Base-by-base conservation (phyloP, 495 filamentous ascomycete species). In the Bacidia gigantensis region DNA sequence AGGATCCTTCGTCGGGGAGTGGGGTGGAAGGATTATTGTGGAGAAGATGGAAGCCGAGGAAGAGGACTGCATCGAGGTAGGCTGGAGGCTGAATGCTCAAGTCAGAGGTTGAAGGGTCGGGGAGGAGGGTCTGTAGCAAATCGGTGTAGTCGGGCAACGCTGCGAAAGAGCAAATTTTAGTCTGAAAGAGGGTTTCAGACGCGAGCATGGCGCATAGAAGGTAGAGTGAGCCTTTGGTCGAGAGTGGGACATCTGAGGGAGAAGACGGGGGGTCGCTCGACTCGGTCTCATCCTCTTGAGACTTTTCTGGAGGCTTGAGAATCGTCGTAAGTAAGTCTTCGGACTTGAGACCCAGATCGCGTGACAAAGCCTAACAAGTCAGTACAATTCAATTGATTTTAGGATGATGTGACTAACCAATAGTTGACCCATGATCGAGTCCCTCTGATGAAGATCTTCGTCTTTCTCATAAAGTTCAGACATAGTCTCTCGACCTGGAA, bases 391-490 rank as follows among this genome's bases (percentile, higher is more conserved):
- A 46, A 0, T 2, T 26, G 20, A 10, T 11, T n/a, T 26, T 26
- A n/a, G 12, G 26, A 2, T 40, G 3, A 46, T 48, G 7, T 3
- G 41, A 73, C 82, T 54, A 70, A 87, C 84, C 50, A 79, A 77
- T 42, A 94, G 70, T 59, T 89, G 84, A 3, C 86, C 86, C 46
- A 87, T 72, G n/a, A 84, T 77, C 40, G 77, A 75, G 56, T 87
- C 83, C 46, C 81, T 68, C 45, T 78, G 74, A 57, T 76, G 73
- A 11, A 89, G 65, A 39, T 72, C 62, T 60, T 83, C 74, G 22
- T 47, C 44, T n/a, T 79, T 75, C 32, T 77, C 71, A 59, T 83
- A 93, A 12, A 73, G 67, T 29, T 82, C 74, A 17, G 73, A 74
- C 35, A 76, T 68, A 11, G 85, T 85, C 35, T 62, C 61, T 56